Percentiles rank a stretch among this genome's conserved stretches.
Conservation (phyloP, 129 eudicot species). For the Lactuca sativa region DNA sequence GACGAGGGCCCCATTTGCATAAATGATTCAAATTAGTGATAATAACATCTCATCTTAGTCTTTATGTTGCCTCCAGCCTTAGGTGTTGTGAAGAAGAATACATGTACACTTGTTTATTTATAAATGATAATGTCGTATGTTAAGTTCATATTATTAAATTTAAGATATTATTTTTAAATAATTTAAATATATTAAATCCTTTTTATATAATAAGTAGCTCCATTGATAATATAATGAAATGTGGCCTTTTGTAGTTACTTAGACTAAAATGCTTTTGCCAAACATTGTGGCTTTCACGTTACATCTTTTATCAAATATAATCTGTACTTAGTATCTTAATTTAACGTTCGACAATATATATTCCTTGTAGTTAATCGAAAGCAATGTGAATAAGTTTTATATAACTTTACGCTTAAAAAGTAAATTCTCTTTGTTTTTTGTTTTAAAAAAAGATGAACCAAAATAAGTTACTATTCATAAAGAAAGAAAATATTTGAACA, state of each 20-base stretch:
- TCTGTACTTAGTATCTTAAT: too few relatives aligned
- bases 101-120: background rate
- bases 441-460: too few relatives aligned
- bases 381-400: too few relatives aligned
- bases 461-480: too few relatives aligned
- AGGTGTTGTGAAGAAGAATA: background rate
- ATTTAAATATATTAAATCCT: too few relatives aligned
- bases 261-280: background rate
- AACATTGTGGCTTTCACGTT: background rate
- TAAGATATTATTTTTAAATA: background rate
- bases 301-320: too few relatives aligned
- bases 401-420: too few relatives aligned
- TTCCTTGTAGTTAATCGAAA: too few relatives aligned
- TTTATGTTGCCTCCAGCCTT: background rate
- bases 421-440: too few relatives aligned
- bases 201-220: background rate
- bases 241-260: background rate
- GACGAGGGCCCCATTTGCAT: slow-evolving; percentile 25
- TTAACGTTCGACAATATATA: too few relatives aligned
- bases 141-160: background rate
- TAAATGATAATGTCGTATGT: background rate
- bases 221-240: background rate
- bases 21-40: slow-evolving; percentile 22
- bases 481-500: too few relatives aligned
- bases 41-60: slow-evolving; percentile 27